phyloP scores from a whole-genome alignment of 352 stramenopile genomes.

The Blastocystis sp. region DNA sequence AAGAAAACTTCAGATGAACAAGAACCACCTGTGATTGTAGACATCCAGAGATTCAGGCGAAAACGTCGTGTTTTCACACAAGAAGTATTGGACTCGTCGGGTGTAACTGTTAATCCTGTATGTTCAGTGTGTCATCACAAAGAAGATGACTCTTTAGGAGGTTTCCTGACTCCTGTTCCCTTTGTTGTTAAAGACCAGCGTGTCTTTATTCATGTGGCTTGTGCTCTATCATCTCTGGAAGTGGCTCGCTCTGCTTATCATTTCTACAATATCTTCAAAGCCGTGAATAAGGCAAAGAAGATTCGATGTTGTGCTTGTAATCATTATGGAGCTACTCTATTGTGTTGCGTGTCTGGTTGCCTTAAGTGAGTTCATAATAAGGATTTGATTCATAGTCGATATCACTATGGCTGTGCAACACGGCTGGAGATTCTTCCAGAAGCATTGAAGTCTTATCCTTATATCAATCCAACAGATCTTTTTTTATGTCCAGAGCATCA shows the following conservation, averaged over 20 bases:
- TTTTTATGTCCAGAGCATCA: slow-evolving; percentile 30
- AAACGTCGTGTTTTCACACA: slow-evolving; percentile 23
- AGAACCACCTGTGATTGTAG: not conserved
- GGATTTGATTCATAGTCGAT: not conserved
- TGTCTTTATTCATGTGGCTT: not conserved
- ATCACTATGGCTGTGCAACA: not conserved
- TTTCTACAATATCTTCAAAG: slow-evolving; percentile 25
- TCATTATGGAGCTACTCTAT: not conserved
- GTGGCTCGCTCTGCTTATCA: slow-evolving; percentile 10
- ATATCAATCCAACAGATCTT: not conserved
- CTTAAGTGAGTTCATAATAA: not conserved
- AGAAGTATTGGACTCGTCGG: not conserved
- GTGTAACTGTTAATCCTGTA: not conserved
- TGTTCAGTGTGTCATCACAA: slow-evolving; percentile 7
- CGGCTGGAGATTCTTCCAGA: not conserved
- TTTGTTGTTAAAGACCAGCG: not conserved
- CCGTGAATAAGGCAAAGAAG: slow-evolving; percentile 41
- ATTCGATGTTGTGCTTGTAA: not conserved
- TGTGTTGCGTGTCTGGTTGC: slow-evolving; percentile 12
- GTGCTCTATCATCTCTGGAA: not conserved
- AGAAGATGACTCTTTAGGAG: not conserved
- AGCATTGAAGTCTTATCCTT: not conserved
- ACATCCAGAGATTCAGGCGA: not conserved
- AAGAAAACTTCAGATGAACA: not conserved
- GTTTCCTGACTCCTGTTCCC: not conserved